Evolutionary conservation across 129 eudicot genomes (phyloP).

Genomic region (Chrysanthemum makinoi): DNA sequence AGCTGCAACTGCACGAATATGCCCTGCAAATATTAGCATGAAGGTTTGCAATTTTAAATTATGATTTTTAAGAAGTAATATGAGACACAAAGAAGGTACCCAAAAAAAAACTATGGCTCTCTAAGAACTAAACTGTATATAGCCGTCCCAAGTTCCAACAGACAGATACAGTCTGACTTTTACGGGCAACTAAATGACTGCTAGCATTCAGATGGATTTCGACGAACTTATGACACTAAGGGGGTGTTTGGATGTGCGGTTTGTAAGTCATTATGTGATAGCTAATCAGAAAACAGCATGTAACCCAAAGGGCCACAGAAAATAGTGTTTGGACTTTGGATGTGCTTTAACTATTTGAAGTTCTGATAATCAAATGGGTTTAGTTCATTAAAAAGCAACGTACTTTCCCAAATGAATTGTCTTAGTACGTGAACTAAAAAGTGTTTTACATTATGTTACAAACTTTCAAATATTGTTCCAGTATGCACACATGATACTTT

Average conservation of each 20-base stretch:
- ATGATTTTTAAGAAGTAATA: background rate
- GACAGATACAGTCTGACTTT: conserved; percentile 1
- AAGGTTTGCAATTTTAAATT: background rate
- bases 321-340: no score
- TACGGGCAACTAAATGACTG: conserved; percentile 14
- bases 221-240: no score
- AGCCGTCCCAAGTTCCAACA: background rate
- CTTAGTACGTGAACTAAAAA: background rate
- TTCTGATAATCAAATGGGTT: conserved; percentile 3
- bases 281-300: no score
- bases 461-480: no score
- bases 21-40: conserved; percentile 22
- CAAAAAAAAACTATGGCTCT: background rate
- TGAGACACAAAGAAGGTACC: background rate
- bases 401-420: background rate
- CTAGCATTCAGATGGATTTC: background rate
- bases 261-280: no score
- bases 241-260: no score
- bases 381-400: background rate
- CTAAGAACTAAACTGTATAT: background rate
- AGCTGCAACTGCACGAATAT: background rate
- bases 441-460: background rate
- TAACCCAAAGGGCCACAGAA: no score
- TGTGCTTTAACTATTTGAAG: no score
- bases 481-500: no score